Evolutionary conservation across 2,329 filamentous ascomycete species (phyloP).

Genomic region (Harringtonia lauricola): DNA sequence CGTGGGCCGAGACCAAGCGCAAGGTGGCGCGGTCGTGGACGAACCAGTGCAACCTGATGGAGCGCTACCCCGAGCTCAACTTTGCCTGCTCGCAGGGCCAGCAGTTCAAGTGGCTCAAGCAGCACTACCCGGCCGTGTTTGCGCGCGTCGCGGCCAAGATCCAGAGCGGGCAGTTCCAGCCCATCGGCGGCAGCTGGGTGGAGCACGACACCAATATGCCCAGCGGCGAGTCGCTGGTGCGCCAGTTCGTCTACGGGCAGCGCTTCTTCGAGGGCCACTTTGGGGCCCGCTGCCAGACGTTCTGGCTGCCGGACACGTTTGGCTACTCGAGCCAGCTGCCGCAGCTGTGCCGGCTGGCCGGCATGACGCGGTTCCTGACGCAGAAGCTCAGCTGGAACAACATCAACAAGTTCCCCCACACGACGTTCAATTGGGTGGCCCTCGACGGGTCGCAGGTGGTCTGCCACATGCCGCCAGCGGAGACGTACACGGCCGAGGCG

Average conservation of each 20-base stretch:
- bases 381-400: conserved; percentile 99
- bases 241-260: conserved; percentile 93
- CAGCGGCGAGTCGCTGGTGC: conserved; percentile 83
- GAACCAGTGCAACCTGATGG: conserved; percentile 91
- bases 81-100: conserved; percentile 93
- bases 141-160: conserved; percentile 87
- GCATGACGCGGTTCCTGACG: conserved; percentile 93
- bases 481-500: conserved; percentile 91
- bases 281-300: conserved; percentile 77
- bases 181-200: conserved; percentile 96
- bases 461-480: conserved; percentile 92
- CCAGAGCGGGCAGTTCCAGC: conserved; percentile 81
- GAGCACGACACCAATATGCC: conserved; percentile 98
- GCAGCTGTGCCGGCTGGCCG: conserved; percentile 85
- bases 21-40: conserved; percentile 96
- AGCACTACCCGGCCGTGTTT: conserved; percentile 78
- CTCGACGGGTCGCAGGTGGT: conserved; percentile 93
- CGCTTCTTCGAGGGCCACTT: conserved; percentile 91
- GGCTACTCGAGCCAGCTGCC: conserved; percentile 93
- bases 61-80: conserved; percentile 84
- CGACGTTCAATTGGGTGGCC: conserved; percentile 97
- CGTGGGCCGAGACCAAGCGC: conserved; percentile 93
- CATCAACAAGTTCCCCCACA: conserved; percentile 98
- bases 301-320: conserved; percentile 98
- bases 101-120: conserved; percentile 95